Conservation (phyloP, 176 grass and related monocot species). For the Echinochloa phyllopogon region DNA sequence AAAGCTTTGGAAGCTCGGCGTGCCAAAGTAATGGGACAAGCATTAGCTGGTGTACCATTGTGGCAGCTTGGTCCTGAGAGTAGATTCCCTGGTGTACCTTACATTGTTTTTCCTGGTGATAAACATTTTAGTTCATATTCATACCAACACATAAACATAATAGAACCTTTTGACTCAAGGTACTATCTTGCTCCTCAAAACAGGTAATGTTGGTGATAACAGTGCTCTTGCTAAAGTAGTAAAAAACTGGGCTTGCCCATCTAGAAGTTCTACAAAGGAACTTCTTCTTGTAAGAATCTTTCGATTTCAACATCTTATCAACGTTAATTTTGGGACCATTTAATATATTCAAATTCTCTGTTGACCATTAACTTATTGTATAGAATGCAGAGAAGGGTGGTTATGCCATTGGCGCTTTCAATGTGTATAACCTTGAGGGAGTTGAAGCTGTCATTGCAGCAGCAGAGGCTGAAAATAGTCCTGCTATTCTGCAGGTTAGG, state of each 20-base stretch:
- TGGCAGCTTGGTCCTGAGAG: slow-evolving; percentile 98
- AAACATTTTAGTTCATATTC: slow-evolving; percentile 29
- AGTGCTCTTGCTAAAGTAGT: slow-evolving; percentile 87
- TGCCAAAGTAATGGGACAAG: slow-evolving; percentile 94
- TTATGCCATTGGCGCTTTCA: slow-evolving; percentile 98
- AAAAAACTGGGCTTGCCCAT: slow-evolving; percentile 68
- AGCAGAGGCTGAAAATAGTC: slow-evolving; percentile 87
- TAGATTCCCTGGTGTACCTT: slow-evolving; percentile 91
- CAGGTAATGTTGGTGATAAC: slow-evolving; percentile 96
- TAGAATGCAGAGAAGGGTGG: slow-evolving; percentile 86
- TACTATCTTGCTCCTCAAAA: slow-evolving; percentile 37
- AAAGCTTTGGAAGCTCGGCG: slow-evolving; percentile 88
- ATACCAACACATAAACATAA: slow-evolving; percentile 29
- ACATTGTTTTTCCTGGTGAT: slow-evolving; percentile 98
- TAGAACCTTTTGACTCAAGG: slow-evolving; percentile 39
- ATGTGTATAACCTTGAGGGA: slow-evolving; percentile 97
- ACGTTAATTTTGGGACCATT: slow-evolving; percentile 35
- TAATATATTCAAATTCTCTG: slow-evolving; percentile 29
- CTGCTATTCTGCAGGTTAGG: slow-evolving; percentile 89
- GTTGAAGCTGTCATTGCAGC: slow-evolving; percentile 92
- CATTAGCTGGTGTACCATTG: slow-evolving; percentile 89
- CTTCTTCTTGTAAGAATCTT: slow-evolving; percentile 77
- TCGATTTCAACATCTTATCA: slow-evolving; percentile 22
- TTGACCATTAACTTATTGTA: slow-evolving; percentile 43
- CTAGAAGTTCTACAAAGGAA: slow-evolving; percentile 77